Evolutionary conservation across 2,329 filamentous ascomycete species (phyloP).

Genomic region (Didymella segeticola): DNA sequence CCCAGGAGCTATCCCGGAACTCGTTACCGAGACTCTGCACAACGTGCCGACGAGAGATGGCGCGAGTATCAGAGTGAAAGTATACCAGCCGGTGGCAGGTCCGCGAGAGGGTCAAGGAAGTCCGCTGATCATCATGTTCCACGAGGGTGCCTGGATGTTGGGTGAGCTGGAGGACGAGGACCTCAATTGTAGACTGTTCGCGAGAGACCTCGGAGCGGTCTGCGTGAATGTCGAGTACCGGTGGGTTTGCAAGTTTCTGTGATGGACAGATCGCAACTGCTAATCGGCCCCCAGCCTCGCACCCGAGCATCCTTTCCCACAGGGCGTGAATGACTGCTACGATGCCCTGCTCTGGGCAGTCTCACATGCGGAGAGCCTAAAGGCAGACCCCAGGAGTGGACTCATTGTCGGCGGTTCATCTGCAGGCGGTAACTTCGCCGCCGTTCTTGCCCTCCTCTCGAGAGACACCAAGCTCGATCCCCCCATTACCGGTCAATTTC

Average conservation of each 20-base stretch:
- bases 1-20: conserved; percentile 37
- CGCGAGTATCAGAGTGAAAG: conserved; percentile 30
- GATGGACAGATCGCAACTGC: no score
- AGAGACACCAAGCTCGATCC: conserved; percentile 51
- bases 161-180: conserved; percentile 55
- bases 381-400: conserved; percentile 53
- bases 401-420: conserved; percentile 61
- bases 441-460: conserved; percentile 54
- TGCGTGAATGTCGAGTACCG: conserved; percentile 61
- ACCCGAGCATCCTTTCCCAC: conserved; percentile 60
- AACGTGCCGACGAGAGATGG: conserved; percentile 37
- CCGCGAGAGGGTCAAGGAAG: conserved; percentile 28
- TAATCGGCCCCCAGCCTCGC: conserved; percentile 49
- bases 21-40: conserved; percentile 38
- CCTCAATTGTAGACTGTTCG: conserved; percentile 50
- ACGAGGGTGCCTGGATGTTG: conserved; percentile 56
- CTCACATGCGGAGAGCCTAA: conserved; percentile 36
- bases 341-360: conserved; percentile 55
- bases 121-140: conserved; percentile 45
- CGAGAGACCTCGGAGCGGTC: conserved; percentile 47
- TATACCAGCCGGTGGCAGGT: conserved; percentile 36
- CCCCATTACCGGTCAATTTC: conserved; percentile 55
- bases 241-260: conserved; percentile 18
- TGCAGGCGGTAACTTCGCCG: conserved; percentile 61
- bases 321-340: conserved; percentile 56